phyloP scores from a whole-genome alignment of 805 yeast species.

The Kodamaea neixiangensis region DNA sequence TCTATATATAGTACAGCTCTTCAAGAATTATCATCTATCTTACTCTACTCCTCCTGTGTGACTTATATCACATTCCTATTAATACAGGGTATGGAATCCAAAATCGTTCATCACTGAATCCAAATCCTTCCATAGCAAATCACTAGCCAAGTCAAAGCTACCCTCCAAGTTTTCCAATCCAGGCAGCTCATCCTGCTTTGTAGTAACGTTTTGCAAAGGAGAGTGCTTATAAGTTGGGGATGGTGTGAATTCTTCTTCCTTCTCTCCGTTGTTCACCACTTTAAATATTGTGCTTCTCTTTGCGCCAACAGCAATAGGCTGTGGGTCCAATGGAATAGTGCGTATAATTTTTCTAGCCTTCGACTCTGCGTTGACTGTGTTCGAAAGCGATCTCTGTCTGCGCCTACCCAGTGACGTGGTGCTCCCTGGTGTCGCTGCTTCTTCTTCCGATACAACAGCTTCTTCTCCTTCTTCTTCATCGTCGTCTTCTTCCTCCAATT shows the following conservation, averaged over 20 bases:
- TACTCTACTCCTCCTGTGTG: not conserved
- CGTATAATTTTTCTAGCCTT: slow-evolving; percentile 74
- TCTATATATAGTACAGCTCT: not conserved
- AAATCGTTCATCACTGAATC: slow-evolving; percentile 89
- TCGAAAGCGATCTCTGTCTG: slow-evolving; percentile 53
- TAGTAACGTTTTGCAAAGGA: slow-evolving; percentile 10
- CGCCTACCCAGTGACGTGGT: slow-evolving; percentile 34
- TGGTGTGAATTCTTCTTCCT: slow-evolving; percentile 2
- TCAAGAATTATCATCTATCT: not conserved
- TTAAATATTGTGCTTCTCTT: slow-evolving; percentile 41
- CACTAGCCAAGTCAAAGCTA: slow-evolving; percentile 51
- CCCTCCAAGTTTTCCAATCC: slow-evolving; percentile 39
- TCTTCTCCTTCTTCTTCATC: slow-evolving; percentile 23
- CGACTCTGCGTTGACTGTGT: slow-evolving; percentile 62
- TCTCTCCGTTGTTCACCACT: slow-evolving; percentile 28
- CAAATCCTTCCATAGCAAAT: slow-evolving; percentile 74
- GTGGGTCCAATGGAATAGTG: slow-evolving; percentile 82
- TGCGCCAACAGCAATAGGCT: slow-evolving; percentile 56
- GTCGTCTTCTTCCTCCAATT: slow-evolving; percentile 20
- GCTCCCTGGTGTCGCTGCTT: slow-evolving; percentile 36
- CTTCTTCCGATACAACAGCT: slow-evolving; percentile 24
- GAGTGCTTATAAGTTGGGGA: slow-evolving; percentile 7
- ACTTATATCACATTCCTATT: not conserved
- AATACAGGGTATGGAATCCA: slow-evolving; percentile 68
- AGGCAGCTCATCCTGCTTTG: slow-evolving; percentile 23